Evolutionary conservation across 2,329 filamentous ascomycete genomes (phyloP).

Genomic region (Phyllosticta capitalensis): DNA sequence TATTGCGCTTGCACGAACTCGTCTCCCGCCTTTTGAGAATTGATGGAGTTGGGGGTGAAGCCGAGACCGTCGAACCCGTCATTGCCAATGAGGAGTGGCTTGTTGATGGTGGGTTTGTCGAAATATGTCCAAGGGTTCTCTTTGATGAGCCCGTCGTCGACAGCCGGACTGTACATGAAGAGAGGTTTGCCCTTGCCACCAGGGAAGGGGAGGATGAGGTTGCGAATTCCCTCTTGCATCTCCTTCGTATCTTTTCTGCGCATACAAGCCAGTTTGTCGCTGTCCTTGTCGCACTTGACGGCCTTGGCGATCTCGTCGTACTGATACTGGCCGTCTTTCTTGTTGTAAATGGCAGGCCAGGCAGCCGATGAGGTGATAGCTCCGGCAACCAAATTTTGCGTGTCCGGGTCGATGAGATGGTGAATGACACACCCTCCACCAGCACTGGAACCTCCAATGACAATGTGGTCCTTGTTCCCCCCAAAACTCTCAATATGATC

Average conservation of each 20-base stretch:
- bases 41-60: constrained; percentile 28
- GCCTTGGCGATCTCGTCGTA: constrained; percentile 29
- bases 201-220: constrained; percentile 29
- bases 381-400: constrained; percentile 28
- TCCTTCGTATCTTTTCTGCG: constrained; percentile 24
- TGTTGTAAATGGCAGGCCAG: constrained; percentile 30
- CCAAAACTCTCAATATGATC: constrained; percentile 29
- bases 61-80: constrained; percentile 35
- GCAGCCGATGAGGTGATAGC: constrained; percentile 25
- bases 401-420: constrained; percentile 28
- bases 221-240: constrained; percentile 29
- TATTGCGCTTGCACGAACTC: constrained; percentile 32
- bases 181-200: constrained; percentile 24
- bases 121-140: constrained; percentile 32
- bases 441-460: constrained; percentile 29
- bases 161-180: constrained; percentile 34
- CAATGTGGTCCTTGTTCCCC: constrained; percentile 30
- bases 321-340: constrained; percentile 32
- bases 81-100: constrained; percentile 35
- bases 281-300: constrained; percentile 21
- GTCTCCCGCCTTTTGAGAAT: constrained; percentile 17
- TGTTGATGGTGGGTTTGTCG: constrained; percentile 28
- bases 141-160: constrained; percentile 33
- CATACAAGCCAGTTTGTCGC: constrained; percentile 29
- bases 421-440: constrained; percentile 31